Conservation (phyloP, 78 protist genomes). For the Monocercomonoides exilis region DNA sequence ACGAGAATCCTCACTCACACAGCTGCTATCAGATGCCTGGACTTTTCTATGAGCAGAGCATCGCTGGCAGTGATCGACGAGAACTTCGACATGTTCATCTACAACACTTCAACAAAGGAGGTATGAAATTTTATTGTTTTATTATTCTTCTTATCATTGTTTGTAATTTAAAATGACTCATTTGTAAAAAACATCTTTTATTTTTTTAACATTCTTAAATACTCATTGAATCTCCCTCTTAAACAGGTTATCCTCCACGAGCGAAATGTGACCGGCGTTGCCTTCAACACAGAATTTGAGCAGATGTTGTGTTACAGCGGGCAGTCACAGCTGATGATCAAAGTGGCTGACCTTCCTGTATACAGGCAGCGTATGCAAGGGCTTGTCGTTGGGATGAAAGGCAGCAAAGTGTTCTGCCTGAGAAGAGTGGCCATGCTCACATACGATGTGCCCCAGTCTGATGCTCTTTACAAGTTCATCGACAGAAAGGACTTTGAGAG, state of each 20-base stretch:
- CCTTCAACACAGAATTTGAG: constrained; percentile 51
- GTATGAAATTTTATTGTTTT: too few species aligned
- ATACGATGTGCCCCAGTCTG: constrained; percentile 64
- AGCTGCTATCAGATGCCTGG: constrained; percentile 51
- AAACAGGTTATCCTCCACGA: constrained; percentile 41
- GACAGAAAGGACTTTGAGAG: constrained; percentile 18
- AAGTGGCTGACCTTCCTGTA: constrained; percentile 56
- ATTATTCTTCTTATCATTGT: not conserved
- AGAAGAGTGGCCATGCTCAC: constrained; percentile 42
- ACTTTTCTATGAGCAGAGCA: constrained; percentile 15
- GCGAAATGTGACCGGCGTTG: constrained; percentile 45
- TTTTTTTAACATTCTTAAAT: not conserved
- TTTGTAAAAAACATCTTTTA: not conserved
- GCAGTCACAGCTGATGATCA: constrained; percentile 42
- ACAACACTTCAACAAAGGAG: not conserved
- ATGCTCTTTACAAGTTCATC: constrained; percentile 40
- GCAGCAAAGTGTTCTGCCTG: constrained; percentile 55
- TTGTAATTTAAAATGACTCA: not conserved
- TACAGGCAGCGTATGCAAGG: constrained; percentile 45
- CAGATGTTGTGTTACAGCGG: constrained; percentile 58
- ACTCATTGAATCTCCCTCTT: too few species aligned
- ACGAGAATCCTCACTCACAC: constrained; percentile 21
- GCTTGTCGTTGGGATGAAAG: constrained; percentile 19
- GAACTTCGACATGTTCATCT: not conserved
- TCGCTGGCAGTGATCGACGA: not conserved